Base-by-base conservation (phyloP, 306 rosid genomes). In the Dryas octopetala region DNA sequence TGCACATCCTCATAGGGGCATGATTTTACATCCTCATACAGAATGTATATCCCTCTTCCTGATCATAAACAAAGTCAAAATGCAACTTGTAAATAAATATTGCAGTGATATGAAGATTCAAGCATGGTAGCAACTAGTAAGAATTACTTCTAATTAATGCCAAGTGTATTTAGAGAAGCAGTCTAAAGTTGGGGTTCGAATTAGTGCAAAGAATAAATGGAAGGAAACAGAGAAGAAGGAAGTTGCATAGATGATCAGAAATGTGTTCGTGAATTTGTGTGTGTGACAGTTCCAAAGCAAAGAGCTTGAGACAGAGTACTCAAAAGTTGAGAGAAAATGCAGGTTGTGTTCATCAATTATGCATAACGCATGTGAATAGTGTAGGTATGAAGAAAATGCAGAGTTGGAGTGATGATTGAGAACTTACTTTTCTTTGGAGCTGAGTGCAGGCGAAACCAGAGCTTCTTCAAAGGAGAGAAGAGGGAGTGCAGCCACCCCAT, bases 401-500 rank as follows among this genome's bases (percentile, higher is more conserved):
- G 70, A 63, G 49, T 17, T 59, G n/a, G 57, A 23, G 50, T 62
- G 46, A 62, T 62, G 46, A 52, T 0, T 12, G 15, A 50, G 26
- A 38, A 83, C 93, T 6, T 86, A 89, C 98, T 87, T 83, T 93
- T 91, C 65, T 86, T 91, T 15, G 83, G 92, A 79, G 91, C 71
- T 0, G 98, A 89, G 86, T 91, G 83, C 76, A 93, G 48, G 38
- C 88, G 87, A 74, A 91, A 57, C 93, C 96, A 91, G 15, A 91
- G 70, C 88, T 93, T 93, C 90, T 89, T 91, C 74, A 91, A 72
- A n/a, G 93, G 97, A 81, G 96, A 91, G 89, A 91, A 19, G 84
- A 93, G 82, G 86, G 98, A 88, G 78, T 88, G 97, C 10, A 93
- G 91, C 96, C 93, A 91, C 86, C 98, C 92, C 97, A 93, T 93